Percentiles rank a stretch among this genome's conserved stretches.
phyloP scores from a whole-genome alignment of 805 yeast genomes.

The Hanseniaspora lachancei region DNA sequence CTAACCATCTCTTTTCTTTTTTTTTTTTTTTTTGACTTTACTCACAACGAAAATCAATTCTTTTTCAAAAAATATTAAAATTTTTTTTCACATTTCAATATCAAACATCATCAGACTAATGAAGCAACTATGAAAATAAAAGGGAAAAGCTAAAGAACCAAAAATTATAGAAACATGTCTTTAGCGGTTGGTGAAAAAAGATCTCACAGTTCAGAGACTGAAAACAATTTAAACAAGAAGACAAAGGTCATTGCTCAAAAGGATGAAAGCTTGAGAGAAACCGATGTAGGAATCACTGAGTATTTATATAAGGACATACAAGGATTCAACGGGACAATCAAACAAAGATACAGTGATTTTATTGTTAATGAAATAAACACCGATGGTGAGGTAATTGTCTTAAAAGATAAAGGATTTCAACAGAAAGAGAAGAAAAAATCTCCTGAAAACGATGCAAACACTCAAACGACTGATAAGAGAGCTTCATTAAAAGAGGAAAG shows the following conservation, averaged over 20 bases:
- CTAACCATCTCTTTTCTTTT: too few species aligned
- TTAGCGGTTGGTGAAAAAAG: conserved; percentile 15
- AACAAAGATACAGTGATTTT: conserved; percentile 86
- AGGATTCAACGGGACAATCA: conserved; percentile 70
- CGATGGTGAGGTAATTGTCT: conserved; percentile 58
- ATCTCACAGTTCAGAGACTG: conserved; percentile 13
- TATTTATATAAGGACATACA: conserved; percentile 40
- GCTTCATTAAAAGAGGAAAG: conserved; percentile 24
- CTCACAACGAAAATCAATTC: too few species aligned
- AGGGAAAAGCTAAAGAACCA: neutral
- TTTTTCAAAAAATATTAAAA: too few species aligned
- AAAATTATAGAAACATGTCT: conserved; percentile 12
- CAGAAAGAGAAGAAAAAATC: conserved; percentile 35
- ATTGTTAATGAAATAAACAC: conserved; percentile 75
- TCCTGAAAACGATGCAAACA: conserved; percentile 17
- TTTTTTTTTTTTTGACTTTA: too few species aligned
- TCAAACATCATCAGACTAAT: too few species aligned
- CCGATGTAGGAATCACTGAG: conserved; percentile 77
- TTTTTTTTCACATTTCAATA: too few species aligned
- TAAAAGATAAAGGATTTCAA: conserved; percentile 60
- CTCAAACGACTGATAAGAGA: conserved; percentile 4
- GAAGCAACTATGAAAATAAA: too few species aligned
- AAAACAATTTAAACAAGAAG: conserved; percentile 14
- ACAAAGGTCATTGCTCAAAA: conserved; percentile 12
- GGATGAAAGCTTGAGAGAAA: conserved; percentile 35